Evolutionary conservation across 306 rosid genomes (phyloP).

Genomic region (Benincasa hispida): DNA sequence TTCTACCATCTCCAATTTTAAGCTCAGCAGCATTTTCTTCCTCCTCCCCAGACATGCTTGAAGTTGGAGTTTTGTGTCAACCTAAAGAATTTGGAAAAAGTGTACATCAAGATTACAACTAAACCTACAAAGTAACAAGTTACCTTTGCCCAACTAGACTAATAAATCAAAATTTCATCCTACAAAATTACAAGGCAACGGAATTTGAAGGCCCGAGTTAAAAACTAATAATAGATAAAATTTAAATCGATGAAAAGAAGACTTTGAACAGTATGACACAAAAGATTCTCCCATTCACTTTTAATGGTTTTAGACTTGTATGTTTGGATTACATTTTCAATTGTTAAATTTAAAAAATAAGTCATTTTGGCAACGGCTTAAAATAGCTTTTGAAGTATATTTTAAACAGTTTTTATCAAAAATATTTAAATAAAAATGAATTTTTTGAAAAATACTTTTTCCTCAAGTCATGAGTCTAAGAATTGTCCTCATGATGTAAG

Average conservation of each 20-base stretch:
- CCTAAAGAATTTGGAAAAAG: background rate
- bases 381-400: too few species aligned
- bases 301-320: too few species aligned
- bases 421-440: too few species aligned
- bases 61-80: background rate
- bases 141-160: too few species aligned
- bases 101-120: background rate
- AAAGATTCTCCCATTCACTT: too few species aligned
- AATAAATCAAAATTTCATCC: background rate
- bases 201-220: background rate
- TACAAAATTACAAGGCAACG: background rate
- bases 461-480: too few species aligned
- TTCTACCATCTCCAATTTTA: slow-evolving; percentile 80
- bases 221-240: background rate
- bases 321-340: too few species aligned
- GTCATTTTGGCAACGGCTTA: too few species aligned
- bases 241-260: background rate
- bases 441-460: too few species aligned
- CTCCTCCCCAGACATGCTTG: slow-evolving; percentile 80
- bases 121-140: background rate
- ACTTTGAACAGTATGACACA: background rate
- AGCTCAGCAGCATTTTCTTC: slow-evolving; percentile 96
- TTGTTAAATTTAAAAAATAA: too few species aligned
- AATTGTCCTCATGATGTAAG: background rate
- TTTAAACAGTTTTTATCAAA: too few species aligned